Base-by-base conservation (phyloP, 306 rosid species). In the Gleditsia sinensis region DNA sequence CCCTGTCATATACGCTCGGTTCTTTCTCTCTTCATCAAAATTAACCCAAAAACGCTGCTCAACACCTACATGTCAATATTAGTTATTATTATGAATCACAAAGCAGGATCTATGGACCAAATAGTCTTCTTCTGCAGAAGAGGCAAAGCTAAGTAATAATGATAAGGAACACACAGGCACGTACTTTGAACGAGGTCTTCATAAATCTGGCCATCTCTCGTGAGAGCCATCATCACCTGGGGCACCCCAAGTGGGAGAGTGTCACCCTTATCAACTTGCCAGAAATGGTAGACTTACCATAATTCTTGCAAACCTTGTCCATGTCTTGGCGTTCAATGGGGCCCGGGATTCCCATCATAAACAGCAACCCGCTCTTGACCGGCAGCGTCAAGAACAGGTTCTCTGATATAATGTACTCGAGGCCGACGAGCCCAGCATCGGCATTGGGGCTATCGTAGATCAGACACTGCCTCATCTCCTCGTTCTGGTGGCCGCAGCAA, bases 391-490 rank as follows among this genome's bases (percentile, higher is more conserved):
- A 2, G 83, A 86, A 93, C 0, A 91, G 80, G 32, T 77, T 54
- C 80, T 91, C 92, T 0, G 92, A 76, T 23, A 91, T 24, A 0
- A 94, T 20, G 27, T 93, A 93, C 80, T 93, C 94, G 0, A 88
- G 23, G 0, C 98, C 98, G 1, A 94, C 91, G 0, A 94, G 87
- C 34, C 57, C 75, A 0, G 83, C 92, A 0, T 78, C 81, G 1
- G 77, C 59, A 0, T 82, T 56, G 0, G 83, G 74, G 55, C 91
- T 54, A 37, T 88, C 94, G 75, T 80, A 94, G 62, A 94, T 85
- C 4, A 93, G 88, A 37, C 97, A 91, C 76, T 91, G 97, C 72
- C 94, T 85, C 83, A 94, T 72, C 72, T 93, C 96, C 80, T 94
- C 94, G 54, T 89, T 91, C 77, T 69, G 86, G 82, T 91, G 96